Conservation (phyloP, 768 basidiomycete genomes). For the Galerina sulciceps region DNA sequence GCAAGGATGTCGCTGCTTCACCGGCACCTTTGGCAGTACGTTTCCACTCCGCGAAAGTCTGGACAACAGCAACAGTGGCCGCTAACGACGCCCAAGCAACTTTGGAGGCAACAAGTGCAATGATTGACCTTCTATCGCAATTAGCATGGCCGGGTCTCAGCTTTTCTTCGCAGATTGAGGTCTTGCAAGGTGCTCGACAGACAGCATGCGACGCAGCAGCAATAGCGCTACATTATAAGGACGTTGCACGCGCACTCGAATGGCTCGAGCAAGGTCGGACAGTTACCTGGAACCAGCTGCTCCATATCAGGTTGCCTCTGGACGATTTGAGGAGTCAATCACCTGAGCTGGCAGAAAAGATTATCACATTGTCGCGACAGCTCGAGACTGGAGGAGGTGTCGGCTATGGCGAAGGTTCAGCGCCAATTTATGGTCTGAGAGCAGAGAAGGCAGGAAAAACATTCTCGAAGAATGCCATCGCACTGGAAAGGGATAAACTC, state of each 20-base stretch:
- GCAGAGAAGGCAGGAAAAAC: not conserved
- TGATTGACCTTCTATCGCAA: constrained; percentile 6
- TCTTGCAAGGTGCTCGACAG: not conserved
- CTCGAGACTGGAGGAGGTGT: constrained; percentile 1
- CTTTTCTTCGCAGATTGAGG: constrained; percentile 5
- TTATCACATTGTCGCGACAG: constrained; percentile 2
- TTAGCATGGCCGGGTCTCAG: constrained; percentile 11
- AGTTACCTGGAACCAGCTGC: constrained; percentile 14
- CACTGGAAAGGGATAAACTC: constrained; percentile 7
- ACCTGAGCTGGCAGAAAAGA: constrained; percentile 7
- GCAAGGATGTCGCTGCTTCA: not conserved
- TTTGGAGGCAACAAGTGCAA: not conserved
- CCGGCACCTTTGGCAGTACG: constrained; percentile 3
- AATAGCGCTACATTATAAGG: constrained; percentile 4
- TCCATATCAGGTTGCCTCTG: constrained; percentile 5
- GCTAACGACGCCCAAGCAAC: not conserved
- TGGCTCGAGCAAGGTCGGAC: constrained; percentile 18
- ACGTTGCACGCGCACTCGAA: constrained; percentile 1
- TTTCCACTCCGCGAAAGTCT: constrained; percentile 1
- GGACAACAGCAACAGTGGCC: not conserved
- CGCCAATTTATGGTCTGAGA: not conserved
- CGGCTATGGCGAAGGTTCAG: not conserved
- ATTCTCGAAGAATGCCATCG: not conserved
- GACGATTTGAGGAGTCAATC: constrained; percentile 1
- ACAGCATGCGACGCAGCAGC: constrained; percentile 6